Conservation (phyloP, 257 asterid species). For the Capsicum pubescens region DNA sequence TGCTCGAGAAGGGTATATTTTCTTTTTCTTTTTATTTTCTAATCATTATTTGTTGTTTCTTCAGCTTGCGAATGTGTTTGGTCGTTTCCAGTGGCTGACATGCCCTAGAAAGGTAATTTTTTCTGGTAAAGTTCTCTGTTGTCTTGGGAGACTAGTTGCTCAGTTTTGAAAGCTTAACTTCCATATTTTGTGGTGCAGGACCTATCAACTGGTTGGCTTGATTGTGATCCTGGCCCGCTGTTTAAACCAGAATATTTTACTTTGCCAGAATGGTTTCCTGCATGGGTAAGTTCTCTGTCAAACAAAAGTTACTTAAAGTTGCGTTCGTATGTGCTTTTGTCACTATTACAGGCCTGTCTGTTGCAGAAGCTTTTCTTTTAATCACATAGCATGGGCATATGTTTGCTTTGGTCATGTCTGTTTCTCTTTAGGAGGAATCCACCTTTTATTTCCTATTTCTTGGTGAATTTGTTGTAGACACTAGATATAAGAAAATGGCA, state of each 20-base stretch:
- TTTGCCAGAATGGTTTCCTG: slow-evolving; percentile 75
- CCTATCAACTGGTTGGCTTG: slow-evolving; percentile 94
- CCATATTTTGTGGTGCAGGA: slow-evolving; percentile 55
- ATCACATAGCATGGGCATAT: neutral
- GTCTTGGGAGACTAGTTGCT: slow-evolving; percentile 20
- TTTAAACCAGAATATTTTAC: slow-evolving; percentile 74
- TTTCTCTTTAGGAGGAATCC: slow-evolving; percentile 8
- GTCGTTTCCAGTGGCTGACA: slow-evolving; percentile 89
- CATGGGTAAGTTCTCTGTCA: slow-evolving; percentile 59
- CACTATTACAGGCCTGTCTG: neutral
- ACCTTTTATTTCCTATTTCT: neutral
- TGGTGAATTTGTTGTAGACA: neutral
- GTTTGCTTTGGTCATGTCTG: neutral
- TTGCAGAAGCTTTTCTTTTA: neutral
- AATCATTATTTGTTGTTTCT: slow-evolving; percentile 31
- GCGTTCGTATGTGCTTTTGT: neutral
- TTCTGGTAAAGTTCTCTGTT: slow-evolving; percentile 27
- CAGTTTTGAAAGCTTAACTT: slow-evolving; percentile 27
- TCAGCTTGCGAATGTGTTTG: slow-evolving; percentile 89
- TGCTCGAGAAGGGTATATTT: neutral
- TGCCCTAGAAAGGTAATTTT: slow-evolving; percentile 90
- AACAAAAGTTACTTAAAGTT: neutral
- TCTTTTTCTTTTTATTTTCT: slow-evolving; percentile 8
- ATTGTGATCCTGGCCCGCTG: slow-evolving; percentile 88
- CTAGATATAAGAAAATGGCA: neutral